phyloP scores from a whole-genome alignment of 495 filamentous ascomycete species.

The Penicillium paradoxum region DNA sequence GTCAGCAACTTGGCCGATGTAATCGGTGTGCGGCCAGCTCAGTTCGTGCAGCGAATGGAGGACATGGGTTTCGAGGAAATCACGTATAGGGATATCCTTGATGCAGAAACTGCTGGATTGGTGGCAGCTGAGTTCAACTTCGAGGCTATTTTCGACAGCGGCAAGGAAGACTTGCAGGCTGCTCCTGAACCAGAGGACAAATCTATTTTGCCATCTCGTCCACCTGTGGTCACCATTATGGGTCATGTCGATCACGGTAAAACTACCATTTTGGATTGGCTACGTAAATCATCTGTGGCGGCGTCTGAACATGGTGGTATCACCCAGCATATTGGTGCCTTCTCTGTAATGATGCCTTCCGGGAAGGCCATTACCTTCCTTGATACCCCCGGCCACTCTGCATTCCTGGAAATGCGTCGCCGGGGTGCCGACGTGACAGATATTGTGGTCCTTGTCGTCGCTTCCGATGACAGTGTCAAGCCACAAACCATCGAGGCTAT shows the following conservation, averaged over 20 bases:
- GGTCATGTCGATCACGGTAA: constrained; percentile 99
- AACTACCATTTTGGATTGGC: constrained; percentile 90
- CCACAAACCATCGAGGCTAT: constrained; percentile 96
- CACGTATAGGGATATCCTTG: constrained; percentile 72
- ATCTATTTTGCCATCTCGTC: constrained; percentile 63
- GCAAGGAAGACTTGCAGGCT: constrained; percentile 67
- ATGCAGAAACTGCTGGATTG: constrained; percentile 83
- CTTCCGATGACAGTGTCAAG: constrained; percentile 95
- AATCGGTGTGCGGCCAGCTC: constrained; percentile 63
- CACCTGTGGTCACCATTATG: constrained; percentile 98
- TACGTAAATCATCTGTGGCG: constrained; percentile 88
- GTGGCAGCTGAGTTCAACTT: constrained; percentile 91
- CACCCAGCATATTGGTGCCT: constrained; percentile 99
- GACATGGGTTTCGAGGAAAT: constrained; percentile 77
- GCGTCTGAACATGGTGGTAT: constrained; percentile 93
- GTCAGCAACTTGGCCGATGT: constrained; percentile 77
- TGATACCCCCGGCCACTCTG: constrained; percentile 94
- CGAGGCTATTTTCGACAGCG: constrained; percentile 76
- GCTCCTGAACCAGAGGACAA: constrained; percentile 64
- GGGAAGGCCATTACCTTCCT: constrained; percentile 93
- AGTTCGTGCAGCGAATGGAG: constrained; percentile 70
- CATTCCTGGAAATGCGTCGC: constrained; percentile 92
- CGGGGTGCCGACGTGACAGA: constrained; percentile 95
- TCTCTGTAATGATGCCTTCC: constrained; percentile 79
- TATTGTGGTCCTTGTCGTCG: constrained; percentile 93